Evolutionary conservation across 2,329 filamentous ascomycete species (phyloP).

Genomic region (Thielaviopsis punctulata): DNA sequence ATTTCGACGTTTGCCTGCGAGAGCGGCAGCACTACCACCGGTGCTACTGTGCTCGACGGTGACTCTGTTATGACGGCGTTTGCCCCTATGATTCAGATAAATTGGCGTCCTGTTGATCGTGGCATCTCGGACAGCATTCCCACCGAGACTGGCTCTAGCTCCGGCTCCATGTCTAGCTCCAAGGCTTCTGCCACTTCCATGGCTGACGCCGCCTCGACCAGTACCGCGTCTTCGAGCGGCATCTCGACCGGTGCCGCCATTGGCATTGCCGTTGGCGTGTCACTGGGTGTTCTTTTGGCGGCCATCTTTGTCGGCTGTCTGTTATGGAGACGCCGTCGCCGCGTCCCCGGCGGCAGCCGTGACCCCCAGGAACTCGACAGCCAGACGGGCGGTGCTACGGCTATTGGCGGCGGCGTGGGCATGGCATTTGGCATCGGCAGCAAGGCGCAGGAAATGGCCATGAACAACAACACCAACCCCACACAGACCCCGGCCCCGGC

Average conservation of each 20-base stretch:
- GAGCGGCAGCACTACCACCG: constrained; percentile 4
- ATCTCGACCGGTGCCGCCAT: constrained; percentile 11
- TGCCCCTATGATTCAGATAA: constrained; percentile 20
- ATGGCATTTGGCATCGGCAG: background rate
- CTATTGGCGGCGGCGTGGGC: background rate
- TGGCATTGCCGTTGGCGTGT: constrained; percentile 14
- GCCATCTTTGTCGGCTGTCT: constrained; percentile 7
- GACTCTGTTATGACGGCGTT: constrained; percentile 4
- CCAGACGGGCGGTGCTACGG: background rate
- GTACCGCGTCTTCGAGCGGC: background rate
- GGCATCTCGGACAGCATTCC: constrained; percentile 9
- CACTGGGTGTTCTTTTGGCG: constrained; percentile 8
- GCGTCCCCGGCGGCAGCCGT: background rate
- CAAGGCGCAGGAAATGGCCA: constrained; percentile 7
- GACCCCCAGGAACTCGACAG: constrained; percentile 3
- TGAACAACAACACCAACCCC: background rate
- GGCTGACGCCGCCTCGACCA: constrained; percentile 5
- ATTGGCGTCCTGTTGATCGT: constrained; percentile 15
- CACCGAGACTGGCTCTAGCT: constrained; percentile 1
- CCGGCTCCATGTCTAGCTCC: background rate
- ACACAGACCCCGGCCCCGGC: constrained; percentile 1
- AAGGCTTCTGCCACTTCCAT: background rate
- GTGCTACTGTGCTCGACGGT: constrained; percentile 3
- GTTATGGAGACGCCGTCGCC: constrained; percentile 3
- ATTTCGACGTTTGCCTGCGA: constrained; percentile 11